Percentiles rank a stretch among this genome's conserved stretches.
Evolutionary conservation across 345 rosid genomes (phyloP).

Genomic region (Eucalyptus brandiana): DNA sequence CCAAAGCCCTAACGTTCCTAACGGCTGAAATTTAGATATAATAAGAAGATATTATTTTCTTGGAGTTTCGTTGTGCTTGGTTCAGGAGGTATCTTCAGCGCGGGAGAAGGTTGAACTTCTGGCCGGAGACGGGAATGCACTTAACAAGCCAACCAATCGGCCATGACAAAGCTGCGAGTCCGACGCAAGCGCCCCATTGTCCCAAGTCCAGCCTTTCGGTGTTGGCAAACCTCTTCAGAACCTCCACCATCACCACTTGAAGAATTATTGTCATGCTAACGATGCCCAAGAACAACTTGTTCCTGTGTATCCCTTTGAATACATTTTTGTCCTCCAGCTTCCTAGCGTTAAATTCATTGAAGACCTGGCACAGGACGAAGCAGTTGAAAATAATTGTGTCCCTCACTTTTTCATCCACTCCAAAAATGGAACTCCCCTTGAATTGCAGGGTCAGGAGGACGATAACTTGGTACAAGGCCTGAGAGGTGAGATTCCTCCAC

Average conservation of each 20-base stretch:
- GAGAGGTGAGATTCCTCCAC: constrained; percentile 72
- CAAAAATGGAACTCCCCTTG: constrained; percentile 43
- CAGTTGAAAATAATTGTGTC: constrained; percentile 61
- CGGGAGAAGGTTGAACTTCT: neutral
- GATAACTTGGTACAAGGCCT: constrained; percentile 51
- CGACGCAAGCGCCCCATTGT: constrained; percentile 60
- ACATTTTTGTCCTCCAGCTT: constrained; percentile 67
- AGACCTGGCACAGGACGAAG: constrained; percentile 62
- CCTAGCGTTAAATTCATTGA: constrained; percentile 66
- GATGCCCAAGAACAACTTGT: constrained; percentile 51
- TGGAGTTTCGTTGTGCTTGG: neutral
- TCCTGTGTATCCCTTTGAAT: constrained; percentile 45
- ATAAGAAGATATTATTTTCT: neutral
- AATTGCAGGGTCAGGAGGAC: constrained; percentile 58
- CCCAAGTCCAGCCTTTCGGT: constrained; percentile 62
- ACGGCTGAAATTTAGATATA: too few relatives aligned
- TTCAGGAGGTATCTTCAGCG: neutral
- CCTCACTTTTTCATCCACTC: constrained; percentile 30
- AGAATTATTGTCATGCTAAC: constrained; percentile 38
- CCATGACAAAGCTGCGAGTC: constrained; percentile 49
- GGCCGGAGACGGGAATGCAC: constrained; percentile 38
- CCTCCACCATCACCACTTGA: constrained; percentile 65
- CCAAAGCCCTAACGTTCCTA: too few relatives aligned
- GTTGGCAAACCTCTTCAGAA: constrained; percentile 56
- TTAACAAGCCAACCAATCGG: constrained; percentile 61